phyloP scores from a whole-genome alignment of 1,284 basidiomycete genomes.

The Cystobasidium sp. region DNA sequence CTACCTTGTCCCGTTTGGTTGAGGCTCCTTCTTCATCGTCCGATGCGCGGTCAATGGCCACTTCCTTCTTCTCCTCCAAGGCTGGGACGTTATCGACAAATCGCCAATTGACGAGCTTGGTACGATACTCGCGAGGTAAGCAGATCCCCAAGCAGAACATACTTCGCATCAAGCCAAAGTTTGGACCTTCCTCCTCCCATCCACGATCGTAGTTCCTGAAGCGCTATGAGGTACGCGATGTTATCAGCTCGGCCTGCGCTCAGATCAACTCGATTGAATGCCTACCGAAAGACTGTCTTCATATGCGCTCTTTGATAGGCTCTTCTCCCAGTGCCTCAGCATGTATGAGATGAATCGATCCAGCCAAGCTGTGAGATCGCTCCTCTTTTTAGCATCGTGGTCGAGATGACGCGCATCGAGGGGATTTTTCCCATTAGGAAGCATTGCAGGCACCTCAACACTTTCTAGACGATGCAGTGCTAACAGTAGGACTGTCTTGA shows the following conservation, averaged over 20 bases:
- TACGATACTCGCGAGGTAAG: constrained; percentile 30
- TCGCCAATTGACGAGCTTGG: constrained; percentile 16
- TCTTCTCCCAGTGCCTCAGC: neutral
- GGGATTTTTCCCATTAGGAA: neutral
- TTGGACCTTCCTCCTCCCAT: constrained; percentile 29
- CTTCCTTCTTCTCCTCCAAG: neutral
- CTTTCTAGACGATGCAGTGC: no score
- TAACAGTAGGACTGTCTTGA: no score
- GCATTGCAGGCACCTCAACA: neutral
- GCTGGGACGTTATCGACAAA: neutral
- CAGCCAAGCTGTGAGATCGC: constrained; percentile 17
- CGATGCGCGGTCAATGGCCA: no score
- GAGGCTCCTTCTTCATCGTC: neutral
- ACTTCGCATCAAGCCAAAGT: constrained; percentile 34
- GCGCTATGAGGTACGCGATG: neutral
- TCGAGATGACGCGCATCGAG: neutral
- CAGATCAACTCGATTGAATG: neutral
- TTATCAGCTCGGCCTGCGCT: neutral
- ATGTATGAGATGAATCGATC: neutral
- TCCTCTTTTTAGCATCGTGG: neutral
- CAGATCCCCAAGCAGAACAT: constrained; percentile 39
- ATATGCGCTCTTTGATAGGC: constrained; percentile 1
- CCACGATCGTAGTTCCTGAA: constrained; percentile 29
- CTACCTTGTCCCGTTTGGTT: neutral
- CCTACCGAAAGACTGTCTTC: constrained; percentile 13